Evolutionary conservation across 495 filamentous ascomycete species (phyloP).

Genomic region (Saxophila tyrrhenica): DNA sequence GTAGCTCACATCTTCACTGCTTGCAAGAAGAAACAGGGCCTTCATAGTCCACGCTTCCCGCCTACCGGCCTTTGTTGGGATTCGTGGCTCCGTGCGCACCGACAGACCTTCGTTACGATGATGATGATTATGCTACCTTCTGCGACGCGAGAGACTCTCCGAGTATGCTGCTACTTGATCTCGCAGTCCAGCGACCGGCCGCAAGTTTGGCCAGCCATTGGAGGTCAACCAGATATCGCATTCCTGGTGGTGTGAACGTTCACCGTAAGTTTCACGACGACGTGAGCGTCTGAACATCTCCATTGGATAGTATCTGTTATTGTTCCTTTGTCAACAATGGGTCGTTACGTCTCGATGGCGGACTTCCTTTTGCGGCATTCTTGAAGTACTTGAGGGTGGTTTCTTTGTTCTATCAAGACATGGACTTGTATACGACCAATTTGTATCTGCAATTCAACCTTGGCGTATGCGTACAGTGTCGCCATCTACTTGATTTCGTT

Average conservation of each 20-base stretch:
- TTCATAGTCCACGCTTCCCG: conserved; percentile 4
- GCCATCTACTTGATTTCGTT: too few relatives aligned
- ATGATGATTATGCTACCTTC: background rate
- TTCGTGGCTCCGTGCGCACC: conserved; percentile 1
- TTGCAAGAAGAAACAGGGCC: conserved; percentile 4
- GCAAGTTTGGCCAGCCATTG: too few relatives aligned
- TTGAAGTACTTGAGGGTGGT: background rate
- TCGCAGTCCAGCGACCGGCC: too few relatives aligned
- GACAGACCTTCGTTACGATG: background rate
- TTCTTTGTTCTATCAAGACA: background rate
- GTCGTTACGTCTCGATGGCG: background rate
- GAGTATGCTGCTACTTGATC: too few relatives aligned
- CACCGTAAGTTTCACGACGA: background rate
- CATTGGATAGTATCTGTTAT: background rate
- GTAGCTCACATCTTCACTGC: background rate
- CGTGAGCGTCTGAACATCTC: background rate
- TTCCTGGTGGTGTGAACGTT: too few relatives aligned
- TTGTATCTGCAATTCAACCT: too few relatives aligned
- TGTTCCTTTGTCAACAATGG: background rate
- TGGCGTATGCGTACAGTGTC: too few relatives aligned
- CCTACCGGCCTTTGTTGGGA: background rate
- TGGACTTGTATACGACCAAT: too few relatives aligned
- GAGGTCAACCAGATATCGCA: too few relatives aligned
- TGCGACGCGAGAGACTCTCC: too few relatives aligned
- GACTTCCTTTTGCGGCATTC: background rate